These are phyloP conservation scores for Clavispora phyllophila DNA, from an alignment of 805 yeast species.

Conservation along the genomic window DNA sequence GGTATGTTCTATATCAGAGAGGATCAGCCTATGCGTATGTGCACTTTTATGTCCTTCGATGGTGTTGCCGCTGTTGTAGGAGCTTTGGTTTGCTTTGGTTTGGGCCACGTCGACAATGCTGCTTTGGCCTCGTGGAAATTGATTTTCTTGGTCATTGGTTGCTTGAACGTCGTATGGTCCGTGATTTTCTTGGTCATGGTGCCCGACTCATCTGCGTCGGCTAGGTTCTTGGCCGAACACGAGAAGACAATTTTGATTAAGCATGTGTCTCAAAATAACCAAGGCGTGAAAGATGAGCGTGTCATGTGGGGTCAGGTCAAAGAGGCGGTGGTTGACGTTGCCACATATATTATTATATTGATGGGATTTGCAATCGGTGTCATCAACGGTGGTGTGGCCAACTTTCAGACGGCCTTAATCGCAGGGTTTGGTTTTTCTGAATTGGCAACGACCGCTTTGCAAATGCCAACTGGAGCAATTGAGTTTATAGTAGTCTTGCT, in stretches of 20 bases:
- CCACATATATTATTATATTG: slow-evolving; percentile 16
- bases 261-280: slow-evolving; percentile 18
- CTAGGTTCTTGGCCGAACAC: slow-evolving; percentile 27
- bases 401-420: slow-evolving; percentile 24
- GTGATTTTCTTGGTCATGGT: slow-evolving; percentile 15
- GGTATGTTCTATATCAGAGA: slow-evolving; percentile 28
- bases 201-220: slow-evolving; percentile 22
- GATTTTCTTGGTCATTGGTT: slow-evolving; percentile 8
- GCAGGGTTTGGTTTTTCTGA: slow-evolving; percentile 29
- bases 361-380: slow-evolving; percentile 27
- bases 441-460: slow-evolving; percentile 22
- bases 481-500: slow-evolving; percentile 22
- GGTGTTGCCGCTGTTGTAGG: slow-evolving; percentile 19
- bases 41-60: slow-evolving; percentile 23
- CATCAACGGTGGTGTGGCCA: slow-evolving; percentile 24
- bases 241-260: slow-evolving; percentile 16
- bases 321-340: slow-evolving; percentile 19
- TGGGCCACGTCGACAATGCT: slow-evolving; percentile 24
- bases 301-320: slow-evolving; percentile 17
- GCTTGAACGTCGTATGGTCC: slow-evolving; percentile 16
- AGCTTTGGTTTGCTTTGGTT: slow-evolving; percentile 18
- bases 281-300: slow-evolving; percentile 21
- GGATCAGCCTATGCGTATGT: slow-evolving; percentile 29
- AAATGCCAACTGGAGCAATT: slow-evolving; percentile 24
- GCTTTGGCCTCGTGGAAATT: slow-evolving; percentile 23